Evolutionary conservation across 164 flowering plant genomes (phyloP).

Genomic region (Liriodendron chinense): DNA sequence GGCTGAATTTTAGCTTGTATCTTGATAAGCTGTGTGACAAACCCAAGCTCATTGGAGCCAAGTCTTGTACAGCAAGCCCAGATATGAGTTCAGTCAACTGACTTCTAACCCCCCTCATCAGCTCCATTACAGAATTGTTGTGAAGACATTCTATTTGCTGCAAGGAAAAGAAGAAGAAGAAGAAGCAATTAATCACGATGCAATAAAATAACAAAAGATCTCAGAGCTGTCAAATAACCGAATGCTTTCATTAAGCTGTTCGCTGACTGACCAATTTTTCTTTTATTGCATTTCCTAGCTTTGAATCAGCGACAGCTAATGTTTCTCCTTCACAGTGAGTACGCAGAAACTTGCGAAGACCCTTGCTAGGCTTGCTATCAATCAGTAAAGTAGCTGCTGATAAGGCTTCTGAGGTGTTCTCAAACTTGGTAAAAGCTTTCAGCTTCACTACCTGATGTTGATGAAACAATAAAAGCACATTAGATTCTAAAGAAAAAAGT

Average conservation of each 20-base stretch:
- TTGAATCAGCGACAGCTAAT: slow-evolving; percentile 83
- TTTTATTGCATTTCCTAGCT: slow-evolving; percentile 82
- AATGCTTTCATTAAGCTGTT: neutral
- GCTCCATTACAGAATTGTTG: slow-evolving; percentile 85
- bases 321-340: slow-evolving; percentile 76
- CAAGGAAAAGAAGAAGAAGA: slow-evolving; percentile 6
- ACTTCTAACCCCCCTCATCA: slow-evolving; percentile 85
- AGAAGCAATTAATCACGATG: neutral
- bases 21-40: slow-evolving; percentile 88
- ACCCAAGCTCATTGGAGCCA: slow-evolving; percentile 96
- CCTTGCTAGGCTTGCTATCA: slow-evolving; percentile 85
- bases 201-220: neutral
- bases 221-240: neutral
- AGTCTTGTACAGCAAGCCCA: slow-evolving; percentile 75
- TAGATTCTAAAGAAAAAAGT: neutral
- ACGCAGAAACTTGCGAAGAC: slow-evolving; percentile 76
- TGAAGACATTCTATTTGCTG: slow-evolving; percentile 80
- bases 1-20: slow-evolving; percentile 91
- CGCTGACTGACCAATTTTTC: slow-evolving; percentile 64
- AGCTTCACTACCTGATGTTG: slow-evolving; percentile 70
- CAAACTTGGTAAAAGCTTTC: slow-evolving; percentile 90
- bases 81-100: slow-evolving; percentile 85
- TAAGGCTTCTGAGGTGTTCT: slow-evolving; percentile 82
- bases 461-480: neutral
- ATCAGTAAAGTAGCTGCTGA: slow-evolving; percentile 66